Evolutionary conservation across 441 rosid genomes (phyloP).

Genomic region (Daphne laureola): DNA sequence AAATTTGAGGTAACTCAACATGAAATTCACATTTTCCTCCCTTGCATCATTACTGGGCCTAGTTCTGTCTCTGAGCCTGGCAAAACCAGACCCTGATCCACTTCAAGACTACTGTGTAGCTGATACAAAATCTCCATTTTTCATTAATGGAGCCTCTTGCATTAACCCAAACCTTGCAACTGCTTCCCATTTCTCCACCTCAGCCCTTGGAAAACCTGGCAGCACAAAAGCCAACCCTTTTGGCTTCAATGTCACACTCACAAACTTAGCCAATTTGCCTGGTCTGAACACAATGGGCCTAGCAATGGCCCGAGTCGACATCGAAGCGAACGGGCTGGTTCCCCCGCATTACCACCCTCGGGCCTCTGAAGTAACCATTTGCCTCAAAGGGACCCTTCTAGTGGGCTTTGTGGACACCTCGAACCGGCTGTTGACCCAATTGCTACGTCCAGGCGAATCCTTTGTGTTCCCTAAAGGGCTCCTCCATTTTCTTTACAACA

Average conservation of each 20-base stretch:
- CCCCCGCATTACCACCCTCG: slow-evolving; percentile 64
- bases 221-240: slow-evolving; percentile 27
- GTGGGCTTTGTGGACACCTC: slow-evolving; percentile 62
- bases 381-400: slow-evolving; percentile 37
- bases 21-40: slow-evolving; percentile 12
- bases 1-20: background rate
- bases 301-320: slow-evolving; percentile 40
- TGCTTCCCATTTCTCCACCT: slow-evolving; percentile 43
- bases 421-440: slow-evolving; percentile 36
- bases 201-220: slow-evolving; percentile 44
- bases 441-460: slow-evolving; percentile 41
- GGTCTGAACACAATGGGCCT: slow-evolving; percentile 68
- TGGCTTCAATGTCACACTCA: slow-evolving; percentile 45
- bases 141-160: slow-evolving; percentile 47
- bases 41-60: slow-evolving; percentile 17
- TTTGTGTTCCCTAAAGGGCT: slow-evolving; percentile 62
- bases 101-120: slow-evolving; percentile 75
- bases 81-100: slow-evolving; percentile 53
- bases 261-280: slow-evolving; percentile 32
- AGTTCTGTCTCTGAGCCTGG: slow-evolving; percentile 26
- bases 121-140: slow-evolving; percentile 21
- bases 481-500: slow-evolving; percentile 46
- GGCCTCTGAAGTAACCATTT: slow-evolving; percentile 59
- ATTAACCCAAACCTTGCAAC: slow-evolving; percentile 33
- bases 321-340: slow-evolving; percentile 26